phyloP scores from a whole-genome alignment of 2,329 filamentous ascomycete genomes.

The Ophiognomonia clavigignenti-juglandacearum region DNA sequence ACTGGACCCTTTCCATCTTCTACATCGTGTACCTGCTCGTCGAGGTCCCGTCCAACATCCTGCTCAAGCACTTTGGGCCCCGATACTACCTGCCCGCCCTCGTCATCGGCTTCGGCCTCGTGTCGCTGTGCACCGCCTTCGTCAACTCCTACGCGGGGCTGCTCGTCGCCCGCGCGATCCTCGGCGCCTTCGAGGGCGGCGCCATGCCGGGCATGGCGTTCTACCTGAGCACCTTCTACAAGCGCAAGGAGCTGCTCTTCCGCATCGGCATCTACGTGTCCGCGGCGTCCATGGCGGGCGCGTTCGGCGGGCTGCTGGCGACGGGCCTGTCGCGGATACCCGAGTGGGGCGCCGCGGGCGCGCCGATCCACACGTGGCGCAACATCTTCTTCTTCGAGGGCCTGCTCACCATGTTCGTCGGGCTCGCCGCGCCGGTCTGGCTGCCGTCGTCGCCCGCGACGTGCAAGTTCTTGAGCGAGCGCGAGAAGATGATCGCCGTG shows the following conservation, averaged over 20 bases:
- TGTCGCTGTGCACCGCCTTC: conserved; percentile 51
- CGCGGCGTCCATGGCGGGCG: conserved; percentile 28
- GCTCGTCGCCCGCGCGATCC: conserved; percentile 36
- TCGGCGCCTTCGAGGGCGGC: conserved; percentile 53
- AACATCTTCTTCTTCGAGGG: conserved; percentile 63
- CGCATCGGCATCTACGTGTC: conserved; percentile 24
- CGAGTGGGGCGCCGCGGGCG: conserved; percentile 40
- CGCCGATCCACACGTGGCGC: conserved; percentile 45
- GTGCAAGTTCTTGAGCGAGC: conserved; percentile 44
- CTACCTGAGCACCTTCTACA: conserved; percentile 52
- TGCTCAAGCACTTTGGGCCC: conserved; percentile 49
- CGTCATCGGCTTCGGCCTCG: conserved; percentile 50
- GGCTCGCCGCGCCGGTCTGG: conserved; percentile 41
- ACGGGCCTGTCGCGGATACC: conserved; percentile 47
- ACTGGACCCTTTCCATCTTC: conserved; percentile 54
- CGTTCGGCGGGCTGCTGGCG: conserved; percentile 34
- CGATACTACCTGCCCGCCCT: conserved; percentile 49
- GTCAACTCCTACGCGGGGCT: conserved; percentile 42
- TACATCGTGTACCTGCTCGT: conserved; percentile 52
- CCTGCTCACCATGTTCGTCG: conserved; percentile 45
- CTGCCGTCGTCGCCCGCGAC: conserved; percentile 45
- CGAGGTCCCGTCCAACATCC: conserved; percentile 51
- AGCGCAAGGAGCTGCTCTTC: conserved; percentile 42
- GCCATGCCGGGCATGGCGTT: conserved; percentile 53
- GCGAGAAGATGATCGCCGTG: conserved; percentile 49